These are phyloP conservation scores for Dryas drummondii DNA, from an alignment of 306 rosid species.

Conservation along the genomic window DNA sequence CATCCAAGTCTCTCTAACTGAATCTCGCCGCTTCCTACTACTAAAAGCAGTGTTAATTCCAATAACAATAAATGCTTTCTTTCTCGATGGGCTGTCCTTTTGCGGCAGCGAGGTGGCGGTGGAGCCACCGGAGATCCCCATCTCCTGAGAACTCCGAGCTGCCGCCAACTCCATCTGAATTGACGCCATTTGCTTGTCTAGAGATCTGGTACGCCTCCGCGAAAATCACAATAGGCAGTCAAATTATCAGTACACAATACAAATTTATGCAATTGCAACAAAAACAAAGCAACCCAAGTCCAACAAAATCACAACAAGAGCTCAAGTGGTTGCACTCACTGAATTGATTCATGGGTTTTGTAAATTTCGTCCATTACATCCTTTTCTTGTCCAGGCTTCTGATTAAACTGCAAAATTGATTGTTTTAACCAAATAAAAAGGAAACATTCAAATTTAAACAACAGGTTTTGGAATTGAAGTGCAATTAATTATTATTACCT, in stretches of 20 bases:
- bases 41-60: slow-evolving; percentile 99
- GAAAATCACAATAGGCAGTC: slow-evolving; percentile 21
- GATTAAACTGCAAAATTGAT: slow-evolving; percentile 9
- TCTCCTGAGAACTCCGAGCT: slow-evolving; percentile 64
- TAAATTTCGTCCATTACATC: slow-evolving; percentile 60
- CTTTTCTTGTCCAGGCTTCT: slow-evolving; percentile 54
- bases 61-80: slow-evolving; percentile 82
- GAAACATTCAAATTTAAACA: background rate
- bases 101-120: slow-evolving; percentile 24
- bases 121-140: slow-evolving; percentile 42
- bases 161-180: slow-evolving; percentile 82
- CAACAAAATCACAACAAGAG: slow-evolving; percentile 22
- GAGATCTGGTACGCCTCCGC: slow-evolving; percentile 60
- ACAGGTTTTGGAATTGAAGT: background rate
- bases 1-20: slow-evolving; percentile 99
- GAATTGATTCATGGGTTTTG: slow-evolving; percentile 84
- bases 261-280: slow-evolving; percentile 13
- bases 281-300: background rate
- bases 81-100: slow-evolving; percentile 35
- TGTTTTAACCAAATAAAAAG: background rate
- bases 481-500: slow-evolving; percentile 31
- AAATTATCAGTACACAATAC: slow-evolving; percentile 2
- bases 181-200: slow-evolving; percentile 80
- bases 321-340: slow-evolving; percentile 54
- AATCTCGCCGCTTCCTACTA: slow-evolving; percentile 94